Evolutionary conservation across 2,329 filamentous ascomycete species (phyloP).

Genomic region (Teratosphaeria gauchensis): DNA sequence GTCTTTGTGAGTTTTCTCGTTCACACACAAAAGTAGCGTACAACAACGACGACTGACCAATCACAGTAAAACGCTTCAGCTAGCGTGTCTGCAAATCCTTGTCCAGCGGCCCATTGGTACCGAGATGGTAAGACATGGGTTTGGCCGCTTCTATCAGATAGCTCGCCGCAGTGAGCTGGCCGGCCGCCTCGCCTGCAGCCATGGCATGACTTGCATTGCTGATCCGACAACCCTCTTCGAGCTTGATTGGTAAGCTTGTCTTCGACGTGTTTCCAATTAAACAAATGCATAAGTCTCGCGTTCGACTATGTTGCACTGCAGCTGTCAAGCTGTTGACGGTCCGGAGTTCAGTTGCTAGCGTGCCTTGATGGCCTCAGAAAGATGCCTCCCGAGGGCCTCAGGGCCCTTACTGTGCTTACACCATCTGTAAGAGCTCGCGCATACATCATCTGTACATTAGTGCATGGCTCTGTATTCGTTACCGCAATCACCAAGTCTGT

Average conservation of each 20-base stretch:
- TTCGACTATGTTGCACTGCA: not conserved
- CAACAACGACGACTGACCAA: not conserved
- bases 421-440: not conserved
- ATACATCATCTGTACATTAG: not conserved
- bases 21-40: not conserved
- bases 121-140: not conserved
- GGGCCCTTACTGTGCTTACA: not conserved
- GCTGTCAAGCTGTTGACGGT: not conserved
- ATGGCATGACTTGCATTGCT: not conserved
- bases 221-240: not conserved
- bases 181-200: not conserved
- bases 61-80: not conserved
- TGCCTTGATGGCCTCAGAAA: not conserved
- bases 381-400: not conserved
- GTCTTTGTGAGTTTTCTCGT: not conserved
- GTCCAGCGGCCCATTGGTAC: not conserved
- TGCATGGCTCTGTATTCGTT: conserved; percentile 27
- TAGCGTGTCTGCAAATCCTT: not conserved
- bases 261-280: not conserved
- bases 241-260: not conserved
- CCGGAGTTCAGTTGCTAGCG: not conserved
- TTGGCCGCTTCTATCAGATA: not conserved
- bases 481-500: conserved; percentile 32
- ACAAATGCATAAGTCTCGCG: not conserved
- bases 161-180: not conserved